Evolutionary conservation across 2,329 filamentous ascomycete species (phyloP).

Genomic region (Fusarium tupiense): DNA sequence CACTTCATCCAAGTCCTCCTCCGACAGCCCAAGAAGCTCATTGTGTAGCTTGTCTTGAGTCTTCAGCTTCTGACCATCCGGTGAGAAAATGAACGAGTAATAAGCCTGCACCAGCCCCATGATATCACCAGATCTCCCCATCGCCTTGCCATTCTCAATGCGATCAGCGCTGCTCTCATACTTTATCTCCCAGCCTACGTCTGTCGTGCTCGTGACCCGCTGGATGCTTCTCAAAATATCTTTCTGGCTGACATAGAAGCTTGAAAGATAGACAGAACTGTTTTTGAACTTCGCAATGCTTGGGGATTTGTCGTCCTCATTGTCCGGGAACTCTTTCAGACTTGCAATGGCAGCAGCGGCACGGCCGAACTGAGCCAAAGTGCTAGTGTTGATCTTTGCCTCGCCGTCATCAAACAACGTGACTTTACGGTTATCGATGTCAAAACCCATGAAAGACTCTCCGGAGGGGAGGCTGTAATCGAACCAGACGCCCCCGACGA

Average conservation of each 20-base stretch:
- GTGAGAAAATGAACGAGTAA: constrained; percentile 1
- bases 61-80: background rate
- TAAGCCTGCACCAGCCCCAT: background rate
- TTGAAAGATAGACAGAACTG: constrained; percentile 60
- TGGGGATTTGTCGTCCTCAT: constrained; percentile 5
- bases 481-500: constrained; percentile 21
- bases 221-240: constrained; percentile 73
- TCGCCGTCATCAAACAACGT: background rate
- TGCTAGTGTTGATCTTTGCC: constrained; percentile 3
- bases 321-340: background rate
- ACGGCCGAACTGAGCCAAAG: constrained; percentile 1
- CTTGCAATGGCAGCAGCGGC: background rate
- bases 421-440: constrained; percentile 54
- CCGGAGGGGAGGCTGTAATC: constrained; percentile 9
- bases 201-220: constrained; percentile 64
- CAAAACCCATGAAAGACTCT: constrained; percentile 53
- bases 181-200: constrained; percentile 68
- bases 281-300: constrained; percentile 55
- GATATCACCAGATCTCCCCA: background rate
- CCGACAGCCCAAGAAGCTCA: background rate
- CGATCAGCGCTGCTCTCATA: constrained; percentile 55
- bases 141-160: background rate
- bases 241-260: constrained; percentile 67
- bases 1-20: constrained; percentile 2
- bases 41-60: constrained; percentile 1